phyloP scores from a whole-genome alignment of 2,329 filamentous ascomycete genomes.

The Pseudogymnoascus sp. region DNA sequence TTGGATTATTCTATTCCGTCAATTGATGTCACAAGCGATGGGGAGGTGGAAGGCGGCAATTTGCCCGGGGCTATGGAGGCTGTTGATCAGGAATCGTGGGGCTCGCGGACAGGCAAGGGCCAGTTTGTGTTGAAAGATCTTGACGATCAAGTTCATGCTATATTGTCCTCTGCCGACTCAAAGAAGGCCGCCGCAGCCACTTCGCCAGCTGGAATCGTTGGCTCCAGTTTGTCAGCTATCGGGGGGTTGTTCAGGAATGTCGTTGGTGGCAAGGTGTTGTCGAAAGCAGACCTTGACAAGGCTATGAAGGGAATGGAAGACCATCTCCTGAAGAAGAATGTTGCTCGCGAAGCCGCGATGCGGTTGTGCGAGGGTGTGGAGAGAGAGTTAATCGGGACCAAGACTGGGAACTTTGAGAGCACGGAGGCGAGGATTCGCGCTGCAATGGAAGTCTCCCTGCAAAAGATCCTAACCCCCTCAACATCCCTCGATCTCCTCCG shows the following conservation, averaged over 20 bases:
- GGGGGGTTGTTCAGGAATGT: slow-evolving; percentile 89
- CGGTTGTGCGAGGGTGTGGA: slow-evolving; percentile 88
- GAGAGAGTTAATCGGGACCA: slow-evolving; percentile 80
- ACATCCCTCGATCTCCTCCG: slow-evolving; percentile 90
- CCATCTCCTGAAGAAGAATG: slow-evolving; percentile 89
- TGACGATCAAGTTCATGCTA: slow-evolving; percentile 86
- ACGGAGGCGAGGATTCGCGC: slow-evolving; percentile 76
- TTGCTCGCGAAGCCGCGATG: slow-evolving; percentile 87
- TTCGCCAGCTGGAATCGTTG: slow-evolving; percentile 59
- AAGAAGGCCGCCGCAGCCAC: slow-evolving; percentile 42
- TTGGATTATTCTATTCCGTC: slow-evolving; percentile 80
- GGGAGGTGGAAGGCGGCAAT: slow-evolving; percentile 36
- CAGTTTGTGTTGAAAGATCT: slow-evolving; percentile 92
- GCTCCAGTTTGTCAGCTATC: slow-evolving; percentile 73
- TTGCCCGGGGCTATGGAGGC: slow-evolving; percentile 60
- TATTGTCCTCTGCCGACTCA: slow-evolving; percentile 72
- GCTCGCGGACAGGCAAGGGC: slow-evolving; percentile 74
- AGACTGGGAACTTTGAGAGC: slow-evolving; percentile 85
- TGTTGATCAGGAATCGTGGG: slow-evolving; percentile 76
- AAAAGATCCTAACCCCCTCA: slow-evolving; percentile 92
- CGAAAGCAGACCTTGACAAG: slow-evolving; percentile 81
- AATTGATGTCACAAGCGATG: slow-evolving; percentile 44
- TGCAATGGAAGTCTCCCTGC: slow-evolving; percentile 86
- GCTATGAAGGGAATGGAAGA: slow-evolving; percentile 95
- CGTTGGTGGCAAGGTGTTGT: slow-evolving; percentile 87